These are phyloP conservation scores for Sporisorium exsertum DNA, from an alignment of 1,284 basidiomycete genomes.

Conservation along the genomic window DNA sequence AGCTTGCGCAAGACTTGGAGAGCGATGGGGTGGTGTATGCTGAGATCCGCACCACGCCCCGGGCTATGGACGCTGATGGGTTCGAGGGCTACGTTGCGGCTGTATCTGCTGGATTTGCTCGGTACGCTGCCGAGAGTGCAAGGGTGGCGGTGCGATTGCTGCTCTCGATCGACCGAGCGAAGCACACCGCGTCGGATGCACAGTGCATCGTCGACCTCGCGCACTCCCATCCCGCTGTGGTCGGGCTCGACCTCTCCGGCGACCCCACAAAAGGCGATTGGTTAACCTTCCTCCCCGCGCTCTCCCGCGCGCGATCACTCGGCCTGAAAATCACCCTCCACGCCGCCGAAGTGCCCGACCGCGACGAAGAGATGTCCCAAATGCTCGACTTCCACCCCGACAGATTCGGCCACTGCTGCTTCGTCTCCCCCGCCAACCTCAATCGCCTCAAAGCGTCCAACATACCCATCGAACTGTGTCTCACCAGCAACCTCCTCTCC, in stretches of 20 bases:
- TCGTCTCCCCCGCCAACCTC: constrained; percentile 22
- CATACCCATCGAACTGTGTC: constrained; percentile 47
- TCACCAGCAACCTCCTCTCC: constrained; percentile 49
- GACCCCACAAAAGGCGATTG: constrained; percentile 43
- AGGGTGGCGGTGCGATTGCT: constrained; percentile 23
- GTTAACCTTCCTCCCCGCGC: constrained; percentile 16
- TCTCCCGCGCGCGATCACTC: constrained; percentile 9
- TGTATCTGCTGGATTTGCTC: constrained; percentile 22
- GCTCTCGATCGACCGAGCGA: constrained; percentile 46
- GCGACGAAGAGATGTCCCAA: constrained; percentile 19
- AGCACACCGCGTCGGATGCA: constrained; percentile 11
- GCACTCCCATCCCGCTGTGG: constrained; percentile 14
- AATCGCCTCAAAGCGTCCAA: background rate
- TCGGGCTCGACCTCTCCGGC: constrained; percentile 48
- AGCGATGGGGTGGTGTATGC: constrained; percentile 50
- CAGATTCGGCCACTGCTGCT: constrained; percentile 51
- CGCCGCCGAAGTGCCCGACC: constrained; percentile 35
- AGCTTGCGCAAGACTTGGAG: constrained; percentile 37
- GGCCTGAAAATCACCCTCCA: constrained; percentile 49
- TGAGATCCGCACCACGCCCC: constrained; percentile 50
- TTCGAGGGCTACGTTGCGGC: constrained; percentile 27
- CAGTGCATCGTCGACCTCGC: constrained; percentile 18
- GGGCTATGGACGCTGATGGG: background rate
- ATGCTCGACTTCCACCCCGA: constrained; percentile 49
- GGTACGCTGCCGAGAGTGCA: background rate